Base-by-base conservation (phyloP, 192 early-diverging fungal genomes). In the Paraglomus brasilianum region DNA sequence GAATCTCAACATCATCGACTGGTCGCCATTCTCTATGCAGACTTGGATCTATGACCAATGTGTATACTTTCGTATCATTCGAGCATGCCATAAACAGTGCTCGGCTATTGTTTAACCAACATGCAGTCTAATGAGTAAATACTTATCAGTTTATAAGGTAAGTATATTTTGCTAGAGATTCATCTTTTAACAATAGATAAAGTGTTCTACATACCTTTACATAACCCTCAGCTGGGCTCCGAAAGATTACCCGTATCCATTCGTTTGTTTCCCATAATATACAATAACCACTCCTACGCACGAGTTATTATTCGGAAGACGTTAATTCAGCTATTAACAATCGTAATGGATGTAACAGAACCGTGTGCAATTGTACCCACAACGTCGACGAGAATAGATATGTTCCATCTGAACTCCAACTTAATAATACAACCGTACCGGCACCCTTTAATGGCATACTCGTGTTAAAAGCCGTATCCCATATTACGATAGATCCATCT, bases 401-500 rank as follows among this genome's bases (percentile, higher is more conserved):
- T 46, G 42, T 39, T 46, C 67, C 67, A n/a, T 49, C 42, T 11
- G 67, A 55, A 38, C 67, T 69, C 67, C 53, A 58, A 40, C 40
- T 57, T 8, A 69, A 30, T 14, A 69, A 24, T 14, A 22, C 14
- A 43, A 52, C 22, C 17, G 55, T 51, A 14, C 53, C 30, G 19
- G 5, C 47, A 11, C 17, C 58, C 21, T 42, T 69, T 52, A 69
- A 46, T 39, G 38, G 11, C 9, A 19, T 39, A 5, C 67, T 55
- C 2, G 30, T 69, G 55, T 52, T 40, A 46, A 36, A 44, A 19
- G 67, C n/a, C 15, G 67, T 69, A 42, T 69, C 39, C 67, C 67
- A 69, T 15, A 69, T 13, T 22, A 69, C 38, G 11, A 69, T 57
- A 19, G 67, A 69, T 24, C 67, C 67, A 45, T 69, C 67, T 21